Evolutionary conservation across 345 rosid genomes (phyloP), one percentile per base, ranked within the genome.

Genomic region (Citrus sinensis): DNA sequence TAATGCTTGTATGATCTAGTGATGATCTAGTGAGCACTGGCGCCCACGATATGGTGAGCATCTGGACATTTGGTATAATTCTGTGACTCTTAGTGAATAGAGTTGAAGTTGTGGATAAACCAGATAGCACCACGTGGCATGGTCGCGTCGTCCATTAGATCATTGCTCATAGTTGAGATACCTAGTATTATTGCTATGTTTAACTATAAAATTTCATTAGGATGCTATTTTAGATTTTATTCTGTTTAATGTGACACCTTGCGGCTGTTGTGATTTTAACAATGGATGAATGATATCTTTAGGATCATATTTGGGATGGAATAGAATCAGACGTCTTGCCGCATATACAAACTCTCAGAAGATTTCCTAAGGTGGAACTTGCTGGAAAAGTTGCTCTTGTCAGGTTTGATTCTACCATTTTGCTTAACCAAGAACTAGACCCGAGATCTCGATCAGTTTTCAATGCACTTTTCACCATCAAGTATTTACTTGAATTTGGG

Each of bases 341-440:
- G 4, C 66, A 73, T 25, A 32, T 91, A 81, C 95, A 89, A 82
- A 87, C 88, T 84, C 93, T 91, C 71, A 81, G 82, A 69, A 73
- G 74, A 34, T 83, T 91, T 82, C 90, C 92, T 1, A 81, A 76
- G 82, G 85, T 86, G 77, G 87, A 83, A 80, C 91, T 91, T 72
- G 69, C 66, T 76, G 86, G 68, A 39, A 91, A 87, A 88, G 90
- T 91, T 85, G 92, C 85, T 63, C 82, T 91, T 87, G 91, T 91
- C 80, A 91, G 93, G 76, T 90, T 91, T 80, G 95, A 91, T 78
- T 82, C 87, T 60, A 58, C 79, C 78, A 69, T 84, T 75, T 80
- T 91, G 78, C 85, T 91, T 51, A 71, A 56, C 20, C 86, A 87
- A 80, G 84, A 83, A 29, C 73, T 68, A 62, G 85, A 84, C 76